Conservation (phyloP, 129 eudicot species). For the Ambrosia trifida region DNA sequence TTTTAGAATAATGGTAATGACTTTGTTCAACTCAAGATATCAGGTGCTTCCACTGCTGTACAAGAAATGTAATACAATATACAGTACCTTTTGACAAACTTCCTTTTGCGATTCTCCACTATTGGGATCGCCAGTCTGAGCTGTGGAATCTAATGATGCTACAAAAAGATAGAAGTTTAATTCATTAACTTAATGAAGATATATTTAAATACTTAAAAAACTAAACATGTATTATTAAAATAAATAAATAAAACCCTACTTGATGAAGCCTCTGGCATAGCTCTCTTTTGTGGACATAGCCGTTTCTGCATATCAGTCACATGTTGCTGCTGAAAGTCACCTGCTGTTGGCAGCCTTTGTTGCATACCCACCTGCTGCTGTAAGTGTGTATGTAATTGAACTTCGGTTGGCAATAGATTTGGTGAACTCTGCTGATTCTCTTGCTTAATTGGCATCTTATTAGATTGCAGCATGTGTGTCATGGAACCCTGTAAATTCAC, state of each 20-base stretch:
- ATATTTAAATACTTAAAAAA: background rate
- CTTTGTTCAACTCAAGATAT: slow-evolving; percentile 1
- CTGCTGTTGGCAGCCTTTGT: slow-evolving; percentile 74
- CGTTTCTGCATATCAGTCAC: slow-evolving; percentile 79
- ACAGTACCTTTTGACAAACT: slow-evolving; percentile 80
- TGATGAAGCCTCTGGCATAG: slow-evolving; percentile 68
- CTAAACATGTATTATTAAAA: no score
- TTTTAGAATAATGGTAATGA: background rate
- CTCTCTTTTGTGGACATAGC: slow-evolving; percentile 70
- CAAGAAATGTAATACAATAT: slow-evolving; percentile 17
- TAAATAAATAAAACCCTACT: slow-evolving; percentile 39
- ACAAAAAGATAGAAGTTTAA: slow-evolving; percentile 19
- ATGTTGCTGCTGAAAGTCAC: slow-evolving; percentile 68
- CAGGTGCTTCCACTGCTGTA: background rate
- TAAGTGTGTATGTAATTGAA: slow-evolving; percentile 66
- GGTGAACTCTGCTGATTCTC: slow-evolving; percentile 56
- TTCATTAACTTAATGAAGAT: slow-evolving; percentile 18
- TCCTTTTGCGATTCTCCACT: slow-evolving; percentile 98
- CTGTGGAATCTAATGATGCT: slow-evolving; percentile 86
- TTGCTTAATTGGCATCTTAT: slow-evolving; percentile 68
- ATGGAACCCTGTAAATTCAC: no score
- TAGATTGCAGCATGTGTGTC: background rate
- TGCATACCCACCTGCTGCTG: slow-evolving; percentile 88
- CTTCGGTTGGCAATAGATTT: slow-evolving; percentile 59
- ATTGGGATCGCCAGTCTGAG: slow-evolving; percentile 65